Base-by-base conservation (phyloP, 1,284 basidiomycete species). In the Singerocomus inundabilis region DNA sequence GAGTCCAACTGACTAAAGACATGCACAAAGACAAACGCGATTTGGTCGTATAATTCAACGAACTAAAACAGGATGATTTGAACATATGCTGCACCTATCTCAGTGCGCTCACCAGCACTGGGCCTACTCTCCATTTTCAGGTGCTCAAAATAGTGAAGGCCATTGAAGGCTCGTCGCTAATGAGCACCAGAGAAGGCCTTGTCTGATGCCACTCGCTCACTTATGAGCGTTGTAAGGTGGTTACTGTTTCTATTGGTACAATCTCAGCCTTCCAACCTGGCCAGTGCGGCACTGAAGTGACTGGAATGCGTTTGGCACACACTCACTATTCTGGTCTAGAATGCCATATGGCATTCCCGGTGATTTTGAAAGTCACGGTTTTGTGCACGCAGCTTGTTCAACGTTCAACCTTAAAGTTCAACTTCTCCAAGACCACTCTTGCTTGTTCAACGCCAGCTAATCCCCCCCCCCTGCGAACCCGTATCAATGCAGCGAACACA, bases 401-500 rank as follows among this genome's bases (percentile, higher is more conserved):
- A 28, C 12, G 32, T 58, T 54, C 32, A 29, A 25, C 4, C 15
- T 44, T 2, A 2, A 10, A 29, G 28, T 55, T 44, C 47, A 30
- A 55, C 48, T 24, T 51, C 28, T 31, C 18, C 34, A 41, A n/a
- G 26, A 33, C 39, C 24, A 2, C 29, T 21, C 26, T 28, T 28
- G 3, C 28, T 28, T 15, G 26, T 29, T 16, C 24, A 30, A 15
- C 21, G 10, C 38, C 9, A 24, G 13, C 33, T 15, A 7, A 30
- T n/a, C 31, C 28, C 28, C 18, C 25, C 30, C 18, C n/a, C n/a
- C n/a, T n/a, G 5, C 46, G 21, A 44, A 30, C 29, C n/a, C n/a
- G 12, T 29, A 36, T 33, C 42, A 32, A 56, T 61, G 49, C 42
- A 42, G 7, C 32, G 42, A 32, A 29, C 33, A 8, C 57, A 40